Evolutionary conservation across 176 grass and related monocot genomes (phyloP), one percentile per base, ranked within the genome.

Genomic region (Triticum turgidum): DNA sequence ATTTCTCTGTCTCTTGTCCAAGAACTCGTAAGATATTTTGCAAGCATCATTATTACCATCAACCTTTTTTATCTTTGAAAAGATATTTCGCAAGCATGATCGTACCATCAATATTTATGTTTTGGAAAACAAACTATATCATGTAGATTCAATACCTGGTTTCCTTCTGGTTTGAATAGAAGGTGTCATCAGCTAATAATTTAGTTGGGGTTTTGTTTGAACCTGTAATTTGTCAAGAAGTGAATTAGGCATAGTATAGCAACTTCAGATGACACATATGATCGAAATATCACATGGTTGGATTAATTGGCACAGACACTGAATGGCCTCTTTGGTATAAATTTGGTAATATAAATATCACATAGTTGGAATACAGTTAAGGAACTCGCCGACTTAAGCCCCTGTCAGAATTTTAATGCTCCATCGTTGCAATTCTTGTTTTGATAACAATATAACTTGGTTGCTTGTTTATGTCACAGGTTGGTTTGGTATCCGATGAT

Each of bases 1-100:
- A 94, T 99, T 67, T 92, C 93, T 56, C 62, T 94, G 69, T 85
- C 97, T 87, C 88, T 96, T 83, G 94, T 99, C 76, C 97, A 99
- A 88, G 97, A 99, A 86, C 89, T 99, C 61, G 97, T 99, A 92
- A 99, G 97, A 94, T 86, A 83, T 77, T 21, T 49, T 39, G 37
- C 17, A 30, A 70, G n/a, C 62, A 56, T 70, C 39, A 75, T 10
- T 42, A 42, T 75, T 75, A 29, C 13, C 27, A 54, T 69, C 47
- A 3, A 9, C 49, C 8, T 17, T 81, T 81, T 77, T 62, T 32
- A 20, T 72, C 47, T 35, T 35, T 33, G 5, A 11, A 21, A 30
- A 59, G 18, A 20, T 21, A 59, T 59, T 21, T 59, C 6, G 2
- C 18, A 59, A 59, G 56, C 56, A 59, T 21, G 2, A 59, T 21